Evolutionary conservation across 2,329 filamentous ascomycete species (phyloP), one percentile per base, ranked within the genome.

Genomic region (Dissoconium aciculare): DNA sequence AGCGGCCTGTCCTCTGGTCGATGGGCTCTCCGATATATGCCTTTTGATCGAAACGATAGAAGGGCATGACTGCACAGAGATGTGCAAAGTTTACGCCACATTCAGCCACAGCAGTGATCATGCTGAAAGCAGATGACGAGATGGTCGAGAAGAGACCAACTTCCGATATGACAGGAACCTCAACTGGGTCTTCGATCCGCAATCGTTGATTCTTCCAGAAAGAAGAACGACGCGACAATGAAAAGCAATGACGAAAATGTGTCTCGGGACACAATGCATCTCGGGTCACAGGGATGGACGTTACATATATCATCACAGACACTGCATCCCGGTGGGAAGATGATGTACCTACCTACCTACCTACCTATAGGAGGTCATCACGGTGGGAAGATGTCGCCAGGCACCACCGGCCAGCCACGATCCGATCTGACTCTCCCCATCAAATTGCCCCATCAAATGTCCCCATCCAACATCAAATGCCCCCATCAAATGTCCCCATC

Each of bases 61-160:
- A 23, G 19, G n/a, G 19, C 19, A n/a, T 23, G 19, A 23, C n/a
- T 23, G n/a, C n/a, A 23, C 19, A n/a, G 19, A 23, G 19, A 23
- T 8, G 19, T 23, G n/a, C 19, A 23, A 23, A 23, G 8, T 23
- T 23, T 23, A 23, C 19, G 19, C 19, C 19, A 23, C 19, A 23
- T 23, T 23, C 19, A 23, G 19, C 19, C 19, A n/a, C 19, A 23
- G 8, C 19, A 23, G 19, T n/a, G 19, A 23, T 23, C 19, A 23
- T 23, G 19, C 19, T n/a, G 8, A 23, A 8, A 23, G 19, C 19
- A 23, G 19, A 23, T 23, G 19, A 23, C 19, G 8, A 23, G 19
- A 23, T 23, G 19, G 19, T 23, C 19, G 8, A 23, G 19, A n/a
- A 23, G 19, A 23, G 8, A n/a, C 19, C 19, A 23, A 23, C n/a